A percentile compares a stretch with the other conserved stretches of the same genome.
phyloP scores from a whole-genome alignment of 2,329 filamentous ascomycete species.

The Dactylellina parvicollis region DNA sequence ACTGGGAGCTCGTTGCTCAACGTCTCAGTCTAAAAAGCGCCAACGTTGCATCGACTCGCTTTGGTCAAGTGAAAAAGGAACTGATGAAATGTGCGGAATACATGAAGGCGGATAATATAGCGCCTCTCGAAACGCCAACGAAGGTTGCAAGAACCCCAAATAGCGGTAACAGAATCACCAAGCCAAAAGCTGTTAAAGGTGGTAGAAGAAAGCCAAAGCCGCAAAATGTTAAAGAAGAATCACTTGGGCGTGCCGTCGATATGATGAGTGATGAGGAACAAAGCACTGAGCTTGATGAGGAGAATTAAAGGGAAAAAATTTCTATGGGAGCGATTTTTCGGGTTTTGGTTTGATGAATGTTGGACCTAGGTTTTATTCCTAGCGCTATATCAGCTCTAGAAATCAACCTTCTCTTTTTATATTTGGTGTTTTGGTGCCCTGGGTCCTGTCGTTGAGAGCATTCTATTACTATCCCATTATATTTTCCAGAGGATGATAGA shows the following conservation, averaged over 20 bases:
- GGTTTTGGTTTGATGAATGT: too few species aligned
- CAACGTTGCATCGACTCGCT: constrained; percentile 18
- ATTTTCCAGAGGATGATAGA: too few species aligned
- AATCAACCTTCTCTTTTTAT: too few species aligned
- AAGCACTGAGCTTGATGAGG: constrained; percentile 3
- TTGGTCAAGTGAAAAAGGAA: constrained; percentile 46
- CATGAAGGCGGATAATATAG: neutral
- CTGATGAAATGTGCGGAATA: constrained; percentile 30
- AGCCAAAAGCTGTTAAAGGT: neutral
- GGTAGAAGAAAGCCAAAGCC: neutral
- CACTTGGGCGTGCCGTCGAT: too few species aligned
- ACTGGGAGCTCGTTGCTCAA: constrained; percentile 40
- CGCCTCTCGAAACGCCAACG: constrained; percentile 12
- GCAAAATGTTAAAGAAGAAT: constrained; percentile 3
- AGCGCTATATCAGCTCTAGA: too few species aligned
- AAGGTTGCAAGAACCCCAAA: constrained; percentile 1
- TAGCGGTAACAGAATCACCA: neutral
- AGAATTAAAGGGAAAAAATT: neutral
- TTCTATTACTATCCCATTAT: too few species aligned
- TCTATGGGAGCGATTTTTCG: too few species aligned
- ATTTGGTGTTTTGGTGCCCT: too few species aligned
- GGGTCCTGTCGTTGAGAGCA: too few species aligned
- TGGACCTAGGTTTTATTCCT: too few species aligned
- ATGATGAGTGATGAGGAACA: constrained; percentile 2
- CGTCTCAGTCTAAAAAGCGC: constrained; percentile 32